These are phyloP conservation scores for Aegilops sharonensis DNA, from an alignment of 176 grass and related monocot genomes.

Conservation along the genomic window DNA sequence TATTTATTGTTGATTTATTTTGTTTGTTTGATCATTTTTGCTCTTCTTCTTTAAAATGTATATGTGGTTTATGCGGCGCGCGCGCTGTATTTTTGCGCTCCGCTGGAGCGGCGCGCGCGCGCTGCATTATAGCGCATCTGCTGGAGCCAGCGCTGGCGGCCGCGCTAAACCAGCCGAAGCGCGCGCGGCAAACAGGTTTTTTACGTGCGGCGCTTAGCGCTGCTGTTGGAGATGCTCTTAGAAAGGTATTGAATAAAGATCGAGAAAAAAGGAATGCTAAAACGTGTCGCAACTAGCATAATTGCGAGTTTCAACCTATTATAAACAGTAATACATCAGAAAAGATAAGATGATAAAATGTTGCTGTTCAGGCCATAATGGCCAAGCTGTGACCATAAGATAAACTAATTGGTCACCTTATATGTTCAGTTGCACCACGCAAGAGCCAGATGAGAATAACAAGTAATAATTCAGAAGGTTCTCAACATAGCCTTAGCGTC, in stretches of 20 bases:
- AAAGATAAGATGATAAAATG: background rate
- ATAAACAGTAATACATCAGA: background rate
- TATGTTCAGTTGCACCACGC: background rate
- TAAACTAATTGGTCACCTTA: background rate
- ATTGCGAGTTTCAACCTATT: no score
- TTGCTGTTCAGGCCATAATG: background rate
- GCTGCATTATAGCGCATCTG: no score
- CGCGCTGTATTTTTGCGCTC: no score
- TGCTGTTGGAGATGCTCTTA: background rate
- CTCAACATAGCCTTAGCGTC: background rate
- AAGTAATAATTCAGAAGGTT: constrained; percentile 29
- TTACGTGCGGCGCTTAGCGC: no score
- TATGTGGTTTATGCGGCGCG: no score
- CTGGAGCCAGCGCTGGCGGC: no score
- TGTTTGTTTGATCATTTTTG: no score
- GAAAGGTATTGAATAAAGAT: background rate
- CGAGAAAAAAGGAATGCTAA: background rate
- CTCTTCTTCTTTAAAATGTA: no score
- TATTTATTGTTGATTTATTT: no score
- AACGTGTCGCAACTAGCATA: background rate
- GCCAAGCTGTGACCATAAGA: background rate
- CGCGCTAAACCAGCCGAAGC: no score
- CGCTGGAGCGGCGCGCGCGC: no score
- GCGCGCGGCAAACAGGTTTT: no score
- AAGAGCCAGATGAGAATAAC: background rate